Evolutionary conservation across 2,329 filamentous ascomycete genomes (phyloP), one percentile per base, ranked within the genome.

Genomic region (Periglandula ipomoeae): DNA sequence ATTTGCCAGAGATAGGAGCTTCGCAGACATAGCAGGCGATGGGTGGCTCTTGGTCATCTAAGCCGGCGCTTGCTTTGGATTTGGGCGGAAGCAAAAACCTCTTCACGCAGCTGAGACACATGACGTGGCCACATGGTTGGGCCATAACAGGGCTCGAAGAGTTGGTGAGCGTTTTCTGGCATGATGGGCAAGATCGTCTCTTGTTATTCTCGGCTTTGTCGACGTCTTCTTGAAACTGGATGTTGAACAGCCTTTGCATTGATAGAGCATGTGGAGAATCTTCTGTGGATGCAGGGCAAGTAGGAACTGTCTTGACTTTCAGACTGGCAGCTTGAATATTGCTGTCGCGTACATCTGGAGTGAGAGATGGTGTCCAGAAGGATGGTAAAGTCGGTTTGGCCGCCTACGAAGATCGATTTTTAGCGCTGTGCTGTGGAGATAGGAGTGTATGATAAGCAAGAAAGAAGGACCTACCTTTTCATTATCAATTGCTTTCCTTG

Each of bases 321-420:
- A 81, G 83, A n/a, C 67, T 67, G 35, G 78, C 68, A 6, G 76
- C 67, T 59, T 81, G 72, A 46, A 82, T 70, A 46, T 74, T 70
- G 44, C 73, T 62, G 47, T 65, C 58, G 42, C 65, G 60, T 30
- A 65, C 64, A 37, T 68, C 65, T 11, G 89, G 89, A 0, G 87
- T 94, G 50, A 91, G 78, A 0, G 85, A 87, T 0, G 89, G 91
- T 1, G 91, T 85, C 93, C 91, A 97, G 69, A 97, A 97, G 0
- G 89, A 94, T 0, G 89, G 87, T 0, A 95, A 70, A 15, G 77
- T 76, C 1, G 80, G 77, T 65, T 85, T 87, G 8, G 77, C 72
- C 3, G 81, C 76, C 61, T 81, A 3, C 79, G 75, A 60, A 80
- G 66, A 57, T n/a, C 34, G 44, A 13, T 58, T 26, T 37, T 55